phyloP scores from a whole-genome alignment of 176 grass and related monocot species.

The Lolium rigidum region DNA sequence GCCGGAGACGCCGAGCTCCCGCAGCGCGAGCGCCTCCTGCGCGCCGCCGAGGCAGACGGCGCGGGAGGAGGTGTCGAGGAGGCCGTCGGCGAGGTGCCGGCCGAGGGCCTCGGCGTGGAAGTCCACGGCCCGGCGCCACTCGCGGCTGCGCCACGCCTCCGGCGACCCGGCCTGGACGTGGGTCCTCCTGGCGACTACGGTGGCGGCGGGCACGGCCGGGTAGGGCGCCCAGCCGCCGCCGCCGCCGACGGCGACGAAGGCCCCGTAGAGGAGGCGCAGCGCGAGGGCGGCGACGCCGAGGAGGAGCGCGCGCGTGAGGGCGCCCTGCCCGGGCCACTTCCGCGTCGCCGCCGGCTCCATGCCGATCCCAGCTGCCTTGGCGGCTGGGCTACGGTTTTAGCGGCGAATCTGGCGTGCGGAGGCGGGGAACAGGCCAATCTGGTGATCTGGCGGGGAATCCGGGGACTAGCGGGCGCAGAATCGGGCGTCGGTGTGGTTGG shows the following conservation, averaged over 20 bases:
- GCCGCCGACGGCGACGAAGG: background rate
- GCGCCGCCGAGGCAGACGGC: constrained; percentile 55
- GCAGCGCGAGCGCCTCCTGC: constrained; percentile 60
- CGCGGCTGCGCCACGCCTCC: constrained; percentile 60
- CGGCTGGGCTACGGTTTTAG: background rate
- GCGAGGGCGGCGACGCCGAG: constrained; percentile 53
- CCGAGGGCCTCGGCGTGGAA: constrained; percentile 56
- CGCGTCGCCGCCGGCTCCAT: constrained; percentile 66
- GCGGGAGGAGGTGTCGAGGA: constrained; percentile 43
- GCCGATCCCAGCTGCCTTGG: background rate
- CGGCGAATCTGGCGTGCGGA: background rate
- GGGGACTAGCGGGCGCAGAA: constrained; percentile 62
- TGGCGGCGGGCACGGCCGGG: constrained; percentile 6
- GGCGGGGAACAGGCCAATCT: too few relatives aligned
- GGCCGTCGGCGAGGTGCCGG: constrained; percentile 53
- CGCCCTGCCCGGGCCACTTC: constrained; percentile 44
- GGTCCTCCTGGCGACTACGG: constrained; percentile 16
- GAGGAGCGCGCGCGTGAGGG: constrained; percentile 54
- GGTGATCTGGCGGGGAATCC: background rate
- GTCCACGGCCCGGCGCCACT: constrained; percentile 54
- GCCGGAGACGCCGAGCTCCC: constrained; percentile 60
- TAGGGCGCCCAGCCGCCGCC: background rate
- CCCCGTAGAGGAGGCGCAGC: constrained; percentile 59
- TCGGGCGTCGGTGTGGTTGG: constrained; percentile 77
- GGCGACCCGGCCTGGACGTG: constrained; percentile 5